Base-by-base conservation (phyloP, 2,329 filamentous ascomycete genomes). In the Phoma sp. region DNA sequence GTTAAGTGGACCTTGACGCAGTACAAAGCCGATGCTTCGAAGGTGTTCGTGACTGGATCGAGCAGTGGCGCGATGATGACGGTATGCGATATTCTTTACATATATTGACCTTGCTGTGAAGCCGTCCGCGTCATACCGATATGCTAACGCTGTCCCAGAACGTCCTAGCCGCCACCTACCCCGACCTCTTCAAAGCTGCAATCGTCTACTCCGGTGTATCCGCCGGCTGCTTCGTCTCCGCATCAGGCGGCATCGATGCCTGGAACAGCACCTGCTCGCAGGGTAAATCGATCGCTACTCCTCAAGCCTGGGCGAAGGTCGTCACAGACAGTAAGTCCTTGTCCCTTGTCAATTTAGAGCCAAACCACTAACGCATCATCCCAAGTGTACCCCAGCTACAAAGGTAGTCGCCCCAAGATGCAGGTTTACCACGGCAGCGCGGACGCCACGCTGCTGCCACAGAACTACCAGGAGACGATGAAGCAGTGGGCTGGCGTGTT, bases 51-150 rank as follows among this genome's bases (percentile, higher is more conserved):
- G 3, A 84, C 82, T 0, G 85, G 85, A 17, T 72, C 76, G 31
- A 81, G 78, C 52, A 83, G 81, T 2, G 82, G 82, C 31, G 82
- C 77, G 21, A 84, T 84, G 82, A 84, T 85, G 82, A 83, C 81
- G 8, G 73, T 74, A 67, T 47, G 71, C 55, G 39, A 10, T 13
- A 5, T n/a, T n/a, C n/a, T n/a, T n/a, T n/a, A n/a, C n/a, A n/a
- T n/a, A n/a, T n/a, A n/a, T n/a, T n/a, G n/a, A n/a, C n/a, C n/a
- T n/a, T n/a, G n/a, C n/a, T n/a, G n/a, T n/a, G n/a, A n/a, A n/a
- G n/a, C n/a, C n/a, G n/a, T n/a, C n/a, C 13, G 6, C 17, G 13
- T n/a, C 10, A 9, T 2, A 31, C 13, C 10, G 13, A 19, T 4
- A 13, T 40, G n/a, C 60, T 65, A 31, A 62, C 29, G 9, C 2